Evolutionary conservation across 495 filamentous ascomycete genomes (phyloP).

Genomic region (Trichodelitschia bisporula): DNA sequence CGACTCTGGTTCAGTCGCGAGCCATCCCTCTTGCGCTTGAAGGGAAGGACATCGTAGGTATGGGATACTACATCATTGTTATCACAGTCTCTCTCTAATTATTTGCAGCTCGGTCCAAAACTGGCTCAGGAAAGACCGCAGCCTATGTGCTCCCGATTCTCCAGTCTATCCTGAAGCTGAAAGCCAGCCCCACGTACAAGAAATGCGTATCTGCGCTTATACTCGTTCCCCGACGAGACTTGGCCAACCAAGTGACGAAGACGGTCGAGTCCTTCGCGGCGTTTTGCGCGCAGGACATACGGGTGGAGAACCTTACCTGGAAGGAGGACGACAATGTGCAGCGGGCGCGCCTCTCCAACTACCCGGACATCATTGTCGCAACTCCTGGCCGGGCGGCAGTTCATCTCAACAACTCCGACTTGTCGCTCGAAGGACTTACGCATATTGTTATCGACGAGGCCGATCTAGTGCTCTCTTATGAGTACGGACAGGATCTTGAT

Average conservation of each 20-base stretch:
- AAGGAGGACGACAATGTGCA: conserved; percentile 72
- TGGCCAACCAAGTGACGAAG: conserved; percentile 72
- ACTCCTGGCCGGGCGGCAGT: conserved; percentile 57
- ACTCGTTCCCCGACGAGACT: conserved; percentile 80
- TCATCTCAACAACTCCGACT: conserved; percentile 41
- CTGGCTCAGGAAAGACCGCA: conserved; percentile 89
- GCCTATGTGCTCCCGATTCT: conserved; percentile 85
- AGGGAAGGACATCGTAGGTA: conserved; percentile 70
- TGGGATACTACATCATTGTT: conserved; percentile 5
- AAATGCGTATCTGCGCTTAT: conserved; percentile 40
- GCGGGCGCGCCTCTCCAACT: conserved; percentile 61
- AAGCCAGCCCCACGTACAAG: conserved; percentile 23
- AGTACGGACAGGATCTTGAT: conserved; percentile 75
- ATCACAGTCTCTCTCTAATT: no score
- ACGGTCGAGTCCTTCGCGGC: conserved; percentile 42
- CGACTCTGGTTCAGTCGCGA: conserved; percentile 64
- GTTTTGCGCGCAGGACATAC: conserved; percentile 67
- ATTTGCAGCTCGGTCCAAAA: conserved; percentile 47
- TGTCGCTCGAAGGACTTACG: conserved; percentile 42
- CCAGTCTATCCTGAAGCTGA: conserved; percentile 52
- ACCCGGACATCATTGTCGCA: conserved; percentile 68
- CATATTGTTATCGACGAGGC: conserved; percentile 88
- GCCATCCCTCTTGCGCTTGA: conserved; percentile 78
- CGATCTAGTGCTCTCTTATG: conserved; percentile 82
- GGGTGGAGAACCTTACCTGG: conserved; percentile 61